Evolutionary conservation across 768 basidiomycete genomes (phyloP), one percentile per base, ranked within the genome.

Genomic region (Trametes villosa): DNA sequence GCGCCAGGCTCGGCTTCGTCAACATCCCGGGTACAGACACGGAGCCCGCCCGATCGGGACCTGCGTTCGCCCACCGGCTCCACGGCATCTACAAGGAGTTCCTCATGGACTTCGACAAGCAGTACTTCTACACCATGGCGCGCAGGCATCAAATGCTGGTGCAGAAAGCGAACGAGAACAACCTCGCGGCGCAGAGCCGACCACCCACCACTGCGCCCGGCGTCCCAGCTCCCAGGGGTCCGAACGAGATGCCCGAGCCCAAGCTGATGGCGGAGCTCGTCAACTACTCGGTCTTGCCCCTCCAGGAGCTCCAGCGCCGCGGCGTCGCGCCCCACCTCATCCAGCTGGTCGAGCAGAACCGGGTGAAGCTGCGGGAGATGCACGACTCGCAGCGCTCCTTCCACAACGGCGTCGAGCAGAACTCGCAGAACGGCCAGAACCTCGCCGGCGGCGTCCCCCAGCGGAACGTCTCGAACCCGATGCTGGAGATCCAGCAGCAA

Each of bases 1-100:
- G 83, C 18, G 89, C 81, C n/a, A 81, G 80, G 24, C 77, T 92
- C 72, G 86, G 84, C 18, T 84, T 86, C 66, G 79, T 86, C 3
- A 79, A 86, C 53, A 88, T 90, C 64, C 86, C 86, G 2, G 86
- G 79, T 4, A 82, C 75, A 12, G 86, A 83, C 1, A 71, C 76
- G 4, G 86, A 89, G 61, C 87, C 89, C 12, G 77, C 83, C 5
- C 85, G 82, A 65, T 79, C 81, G 27, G 86, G 86, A 4, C 88
- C 88, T 2, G 85, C 74, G 24, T 78, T 83, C 30, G 89, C 87
- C 0, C 80, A 81, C 51, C 83, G 84, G 26, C 73, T 92, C 4
- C 79, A 81, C 1, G 79, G 83, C 62, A 77, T 85, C 26, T 91
- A 91, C 73, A 81, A 82, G 54, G 79, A 82, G 33, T 86, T 81